These are phyloP conservation scores for Breviolum minutum DNA, from an alignment of 73 alveolate species.

Conservation along the genomic window DNA sequence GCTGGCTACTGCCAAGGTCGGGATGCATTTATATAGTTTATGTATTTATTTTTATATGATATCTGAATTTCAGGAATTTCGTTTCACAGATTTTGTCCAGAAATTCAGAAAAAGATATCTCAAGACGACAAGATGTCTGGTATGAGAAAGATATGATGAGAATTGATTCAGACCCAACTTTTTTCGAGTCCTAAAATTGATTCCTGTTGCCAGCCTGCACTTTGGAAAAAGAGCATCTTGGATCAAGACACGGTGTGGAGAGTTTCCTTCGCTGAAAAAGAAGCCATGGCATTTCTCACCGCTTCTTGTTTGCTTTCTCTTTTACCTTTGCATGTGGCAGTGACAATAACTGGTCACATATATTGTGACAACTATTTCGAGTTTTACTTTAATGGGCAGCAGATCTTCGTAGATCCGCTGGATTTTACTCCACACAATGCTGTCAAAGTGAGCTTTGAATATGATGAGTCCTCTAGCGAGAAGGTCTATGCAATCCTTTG, in stretches of 20 bases:
- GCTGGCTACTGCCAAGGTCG: constrained; percentile 15
- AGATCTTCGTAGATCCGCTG: constrained; percentile 24
- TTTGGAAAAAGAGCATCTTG: background rate
- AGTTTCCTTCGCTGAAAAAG: background rate
- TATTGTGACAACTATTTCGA: constrained; percentile 84
- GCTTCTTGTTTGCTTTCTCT: background rate
- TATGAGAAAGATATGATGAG: no score
- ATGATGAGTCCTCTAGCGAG: background rate
- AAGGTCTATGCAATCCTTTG: constrained; percentile 73
- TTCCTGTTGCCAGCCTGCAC: no score
- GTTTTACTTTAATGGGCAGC: constrained; percentile 76
- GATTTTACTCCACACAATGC: constrained; percentile 90
- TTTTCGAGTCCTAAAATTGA: no score
- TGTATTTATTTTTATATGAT: no score
- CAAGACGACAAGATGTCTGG: no score
- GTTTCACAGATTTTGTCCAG: no score
- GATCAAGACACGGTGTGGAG: background rate
- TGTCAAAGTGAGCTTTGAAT: constrained; percentile 67
- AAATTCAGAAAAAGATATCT: no score
- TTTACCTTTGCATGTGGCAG: background rate
- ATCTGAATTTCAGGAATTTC: no score
- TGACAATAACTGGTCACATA: constrained; percentile 60
- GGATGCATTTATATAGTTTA: no score
- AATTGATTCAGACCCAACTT: no score
- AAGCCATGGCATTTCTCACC: background rate